Percentiles rank a stretch among this genome's conserved stretches.
Evolutionary conservation across 306 rosid species (phyloP).

Genomic region (Pyrus bretschneideri): DNA sequence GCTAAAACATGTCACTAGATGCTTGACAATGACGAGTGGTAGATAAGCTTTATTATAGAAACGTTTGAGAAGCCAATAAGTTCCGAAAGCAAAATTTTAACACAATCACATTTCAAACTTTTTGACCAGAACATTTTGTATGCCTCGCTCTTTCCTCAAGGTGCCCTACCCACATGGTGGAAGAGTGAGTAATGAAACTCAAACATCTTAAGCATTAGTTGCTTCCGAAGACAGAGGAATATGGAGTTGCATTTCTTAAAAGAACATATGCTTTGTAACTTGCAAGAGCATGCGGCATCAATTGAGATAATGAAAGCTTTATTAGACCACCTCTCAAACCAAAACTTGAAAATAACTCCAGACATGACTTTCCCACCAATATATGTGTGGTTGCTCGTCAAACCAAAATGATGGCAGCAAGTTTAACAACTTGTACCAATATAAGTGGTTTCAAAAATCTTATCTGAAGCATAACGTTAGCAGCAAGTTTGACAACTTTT

Average conservation of each 20-base stretch:
- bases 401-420: too few species aligned
- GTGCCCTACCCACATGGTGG: neutral
- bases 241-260: neutral
- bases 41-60: neutral
- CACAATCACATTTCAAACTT: neutral
- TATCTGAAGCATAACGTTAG: neutral
- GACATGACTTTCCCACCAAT: neutral
- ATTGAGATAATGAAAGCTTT: neutral
- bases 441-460: neutral
- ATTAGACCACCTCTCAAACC: neutral
- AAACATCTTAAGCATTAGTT: neutral
- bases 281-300: neutral
- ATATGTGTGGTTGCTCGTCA: neutral
- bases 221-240: neutral
- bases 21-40: neutral
- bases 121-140: neutral
- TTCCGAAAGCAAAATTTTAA: neutral
- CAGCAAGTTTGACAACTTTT: neutral
- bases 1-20: neutral
- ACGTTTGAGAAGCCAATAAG: neutral
- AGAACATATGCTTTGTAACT: neutral
- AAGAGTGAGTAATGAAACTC: neutral
- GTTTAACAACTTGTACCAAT: neutral
- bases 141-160: neutral
- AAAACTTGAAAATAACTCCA: neutral